These are phyloP conservation scores for Helicostylum pulchrum DNA, from an alignment of 192 early-diverging fungal species.

Conservation along the genomic window DNA sequence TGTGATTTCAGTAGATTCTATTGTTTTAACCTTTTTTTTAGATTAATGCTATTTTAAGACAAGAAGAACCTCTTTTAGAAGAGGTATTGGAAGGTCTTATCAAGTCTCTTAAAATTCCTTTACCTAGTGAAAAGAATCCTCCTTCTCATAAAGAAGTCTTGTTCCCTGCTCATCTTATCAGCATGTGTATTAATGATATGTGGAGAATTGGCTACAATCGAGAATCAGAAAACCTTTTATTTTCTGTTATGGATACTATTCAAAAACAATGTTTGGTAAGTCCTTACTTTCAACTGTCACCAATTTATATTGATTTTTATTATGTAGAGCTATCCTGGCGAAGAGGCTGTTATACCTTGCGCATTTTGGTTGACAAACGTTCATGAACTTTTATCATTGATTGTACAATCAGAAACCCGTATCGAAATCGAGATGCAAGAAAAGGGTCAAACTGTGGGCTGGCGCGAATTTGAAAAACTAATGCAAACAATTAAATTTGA, in stretches of 20 bases:
- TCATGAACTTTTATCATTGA: conserved; percentile 90
- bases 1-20: too few species aligned
- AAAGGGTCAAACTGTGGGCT: conserved; percentile 51
- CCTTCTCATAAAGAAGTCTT: conserved; percentile 81
- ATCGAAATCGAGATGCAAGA: conserved; percentile 64
- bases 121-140: conserved; percentile 69
- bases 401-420: conserved; percentile 67
- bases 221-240: conserved; percentile 78
- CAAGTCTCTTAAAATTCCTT: conserved; percentile 82
- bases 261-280: conserved; percentile 64
- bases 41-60: conserved; percentile 52
- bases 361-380: conserved; percentile 97
- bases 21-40: conserved; percentile 1
- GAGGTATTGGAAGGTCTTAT: conserved; percentile 89
- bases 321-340: conserved; percentile 63
- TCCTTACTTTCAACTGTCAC: neutral
- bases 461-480: conserved; percentile 70
- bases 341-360: conserved; percentile 69
- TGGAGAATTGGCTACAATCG: conserved; percentile 77
- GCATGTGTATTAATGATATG: conserved; percentile 77
- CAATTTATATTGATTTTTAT: neutral
- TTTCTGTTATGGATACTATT: conserved; percentile 79
- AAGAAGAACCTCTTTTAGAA: conserved; percentile 56
- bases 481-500: conserved; percentile 86
- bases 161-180: conserved; percentile 95